Evolutionary conservation across 2,329 filamentous ascomycete species (phyloP).

Genomic region (Exophiala aquamarina): DNA sequence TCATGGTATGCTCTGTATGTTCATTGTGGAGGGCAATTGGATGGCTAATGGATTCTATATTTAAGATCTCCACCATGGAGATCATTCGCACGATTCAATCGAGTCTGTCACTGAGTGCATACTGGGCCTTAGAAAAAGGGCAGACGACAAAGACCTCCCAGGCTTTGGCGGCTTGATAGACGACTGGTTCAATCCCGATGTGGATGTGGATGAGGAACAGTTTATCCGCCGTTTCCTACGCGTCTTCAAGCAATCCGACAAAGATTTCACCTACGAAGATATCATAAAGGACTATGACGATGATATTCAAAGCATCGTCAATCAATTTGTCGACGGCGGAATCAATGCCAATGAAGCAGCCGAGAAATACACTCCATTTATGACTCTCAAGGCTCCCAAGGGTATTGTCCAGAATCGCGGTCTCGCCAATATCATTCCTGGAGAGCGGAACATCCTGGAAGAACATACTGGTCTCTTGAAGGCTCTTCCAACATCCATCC

Average conservation of each 20-base stretch:
- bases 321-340: constrained; percentile 22
- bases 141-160: constrained; percentile 18
- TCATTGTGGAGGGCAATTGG: no score
- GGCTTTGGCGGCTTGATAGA: constrained; percentile 17
- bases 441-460: constrained; percentile 12
- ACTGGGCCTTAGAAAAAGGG: constrained; percentile 16
- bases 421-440: constrained; percentile 10
- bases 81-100: constrained; percentile 14
- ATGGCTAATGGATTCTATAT: no score
- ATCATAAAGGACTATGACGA: constrained; percentile 21
- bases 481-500: constrained; percentile 20
- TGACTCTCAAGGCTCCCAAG: constrained; percentile 8
- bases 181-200: constrained; percentile 21
- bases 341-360: constrained; percentile 21
- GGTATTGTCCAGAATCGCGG: constrained; percentile 13
- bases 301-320: constrained; percentile 19
- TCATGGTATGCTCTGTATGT: no score
- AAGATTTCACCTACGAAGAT: constrained; percentile 21
- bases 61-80: constrained; percentile 11
- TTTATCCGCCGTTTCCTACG: constrained; percentile 20
- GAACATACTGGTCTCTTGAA: constrained; percentile 13
- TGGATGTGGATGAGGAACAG: constrained; percentile 20
- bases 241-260: constrained; percentile 19
- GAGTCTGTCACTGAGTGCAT: constrained; percentile 24
- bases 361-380: constrained; percentile 13